Conservation (phyloP, 1,284 basidiomycete species). For the Exobasidium rhododendri region DNA sequence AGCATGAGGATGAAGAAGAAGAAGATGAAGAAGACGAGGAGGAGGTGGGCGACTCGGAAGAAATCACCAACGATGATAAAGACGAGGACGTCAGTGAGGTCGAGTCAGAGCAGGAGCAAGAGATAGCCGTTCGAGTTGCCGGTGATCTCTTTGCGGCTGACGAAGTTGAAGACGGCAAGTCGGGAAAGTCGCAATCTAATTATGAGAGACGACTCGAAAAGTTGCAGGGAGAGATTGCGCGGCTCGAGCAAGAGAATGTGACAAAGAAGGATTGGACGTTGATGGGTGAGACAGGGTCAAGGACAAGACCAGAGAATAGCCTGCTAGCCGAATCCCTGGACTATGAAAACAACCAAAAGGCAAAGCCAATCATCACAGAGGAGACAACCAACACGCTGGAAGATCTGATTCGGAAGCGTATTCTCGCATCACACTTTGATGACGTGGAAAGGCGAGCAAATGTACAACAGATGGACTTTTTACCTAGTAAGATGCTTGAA, state of each 20-base stretch:
- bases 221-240: constrained; percentile 60
- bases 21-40: constrained; percentile 34
- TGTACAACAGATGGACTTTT: constrained; percentile 69
- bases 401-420: constrained; percentile 84
- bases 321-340: constrained; percentile 91
- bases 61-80: constrained; percentile 22
- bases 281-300: constrained; percentile 81
- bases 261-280: constrained; percentile 80
- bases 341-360: constrained; percentile 82
- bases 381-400: constrained; percentile 79
- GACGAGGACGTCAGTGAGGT: constrained; percentile 24
- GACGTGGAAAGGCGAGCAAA: constrained; percentile 80
- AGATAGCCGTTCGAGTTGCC: constrained; percentile 59
- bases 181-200: constrained; percentile 53
- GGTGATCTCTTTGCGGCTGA: constrained; percentile 61
- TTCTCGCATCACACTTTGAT: constrained; percentile 80
- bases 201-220: constrained; percentile 60
- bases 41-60: constrained; percentile 46
- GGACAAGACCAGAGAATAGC: constrained; percentile 81
- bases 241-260: constrained; percentile 61
- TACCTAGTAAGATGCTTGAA: constrained; percentile 85
- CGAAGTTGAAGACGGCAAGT: constrained; percentile 56
- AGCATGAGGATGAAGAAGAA: constrained; percentile 37
- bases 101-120: constrained; percentile 25
- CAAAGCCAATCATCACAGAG: constrained; percentile 84